Conservation (phyloP, 371 early-diverging fungal species). For the Chytridium lagenaria region DNA sequence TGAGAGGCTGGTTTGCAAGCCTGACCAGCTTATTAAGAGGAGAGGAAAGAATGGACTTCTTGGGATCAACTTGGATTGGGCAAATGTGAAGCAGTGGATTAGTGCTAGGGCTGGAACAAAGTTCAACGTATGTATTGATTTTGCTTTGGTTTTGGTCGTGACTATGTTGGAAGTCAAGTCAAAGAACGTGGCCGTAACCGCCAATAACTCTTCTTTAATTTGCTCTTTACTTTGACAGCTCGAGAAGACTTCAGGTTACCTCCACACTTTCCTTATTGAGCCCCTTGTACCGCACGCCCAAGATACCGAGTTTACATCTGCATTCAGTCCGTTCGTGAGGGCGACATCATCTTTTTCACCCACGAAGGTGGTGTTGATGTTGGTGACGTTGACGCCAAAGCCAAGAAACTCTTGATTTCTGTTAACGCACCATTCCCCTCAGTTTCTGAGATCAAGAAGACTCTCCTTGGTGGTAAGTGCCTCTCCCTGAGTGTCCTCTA, state of each 20-base stretch:
- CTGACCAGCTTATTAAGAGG: slow-evolving; percentile 97
- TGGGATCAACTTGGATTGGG: slow-evolving; percentile 88
- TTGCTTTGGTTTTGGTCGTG: background rate
- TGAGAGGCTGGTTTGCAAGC: slow-evolving; percentile 90
- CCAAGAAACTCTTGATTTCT: slow-evolving; percentile 77
- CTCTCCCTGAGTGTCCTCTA: slow-evolving; percentile 1
- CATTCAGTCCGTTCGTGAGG: slow-evolving; percentile 94
- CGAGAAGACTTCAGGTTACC: slow-evolving; percentile 81
- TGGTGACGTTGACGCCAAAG: slow-evolving; percentile 98
- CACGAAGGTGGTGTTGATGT: slow-evolving; percentile 98
- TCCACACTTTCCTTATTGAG: slow-evolving; percentile 95
- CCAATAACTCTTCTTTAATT: no score
- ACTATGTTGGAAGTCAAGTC: background rate
- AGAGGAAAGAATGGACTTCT: slow-evolving; percentile 95
- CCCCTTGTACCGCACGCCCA: slow-evolving; percentile 94
- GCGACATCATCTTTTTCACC: slow-evolving; percentile 94
- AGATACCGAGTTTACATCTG: slow-evolving; percentile 94
- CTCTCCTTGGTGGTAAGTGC: slow-evolving; percentile 40
- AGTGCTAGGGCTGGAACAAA: slow-evolving; percentile 82
- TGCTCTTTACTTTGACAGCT: slow-evolving; percentile 57
- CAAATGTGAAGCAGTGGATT: slow-evolving; percentile 88
- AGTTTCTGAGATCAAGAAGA: slow-evolving; percentile 28
- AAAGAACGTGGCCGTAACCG: background rate
- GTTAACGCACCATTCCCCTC: slow-evolving; percentile 72
- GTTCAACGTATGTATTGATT: slow-evolving; percentile 67